A percentile compares a stretch with the other conserved stretches of the same genome.
Evolutionary conservation across 2,329 filamentous ascomycete species (phyloP).

Genomic region (Clonostachys rosea): DNA sequence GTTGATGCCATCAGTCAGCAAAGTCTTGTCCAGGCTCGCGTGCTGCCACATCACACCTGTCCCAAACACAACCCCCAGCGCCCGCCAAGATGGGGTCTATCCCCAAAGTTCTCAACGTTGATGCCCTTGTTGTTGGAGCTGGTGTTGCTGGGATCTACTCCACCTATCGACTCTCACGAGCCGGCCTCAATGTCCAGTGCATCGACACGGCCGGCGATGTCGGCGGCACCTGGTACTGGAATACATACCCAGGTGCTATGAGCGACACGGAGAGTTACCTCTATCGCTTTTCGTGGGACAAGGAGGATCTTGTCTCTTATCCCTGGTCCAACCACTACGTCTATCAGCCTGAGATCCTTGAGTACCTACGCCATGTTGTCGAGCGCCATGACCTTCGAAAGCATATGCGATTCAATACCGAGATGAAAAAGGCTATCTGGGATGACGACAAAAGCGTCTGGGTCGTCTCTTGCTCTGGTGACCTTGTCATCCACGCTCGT

Average conservation of each 20-base stretch:
- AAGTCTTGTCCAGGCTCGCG: too few species aligned
- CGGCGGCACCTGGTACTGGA: slow-evolving; percentile 26
- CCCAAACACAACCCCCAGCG: too few species aligned
- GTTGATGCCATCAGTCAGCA: too few species aligned
- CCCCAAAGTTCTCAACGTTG: neutral
- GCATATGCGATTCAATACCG: slow-evolving; percentile 33
- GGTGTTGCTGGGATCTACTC: slow-evolving; percentile 3
- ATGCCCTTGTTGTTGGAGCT: slow-evolving; percentile 3
- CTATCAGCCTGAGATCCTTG: slow-evolving; percentile 3
- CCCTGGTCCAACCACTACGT: too few species aligned
- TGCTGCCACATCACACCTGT: too few species aligned
- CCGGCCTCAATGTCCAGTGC: slow-evolving; percentile 1
- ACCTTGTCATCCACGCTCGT: too few species aligned
- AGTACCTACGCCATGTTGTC: slow-evolving; percentile 4
- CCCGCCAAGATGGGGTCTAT: too few species aligned
- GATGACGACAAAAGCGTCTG: slow-evolving; percentile 19
- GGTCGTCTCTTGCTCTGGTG: slow-evolving; percentile 10
- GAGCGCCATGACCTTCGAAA: slow-evolving; percentile 18
- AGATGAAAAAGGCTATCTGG: slow-evolving; percentile 22
- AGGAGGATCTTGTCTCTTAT: too few species aligned
- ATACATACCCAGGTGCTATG: slow-evolving; percentile 24
- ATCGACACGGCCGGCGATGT: neutral
- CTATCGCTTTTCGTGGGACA: too few species aligned
- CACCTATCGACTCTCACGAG: slow-evolving; percentile 1
- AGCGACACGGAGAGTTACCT: slow-evolving; percentile 16